Conservation (phyloP, 306 rosid species). For the Citrullus colocynthis region DNA sequence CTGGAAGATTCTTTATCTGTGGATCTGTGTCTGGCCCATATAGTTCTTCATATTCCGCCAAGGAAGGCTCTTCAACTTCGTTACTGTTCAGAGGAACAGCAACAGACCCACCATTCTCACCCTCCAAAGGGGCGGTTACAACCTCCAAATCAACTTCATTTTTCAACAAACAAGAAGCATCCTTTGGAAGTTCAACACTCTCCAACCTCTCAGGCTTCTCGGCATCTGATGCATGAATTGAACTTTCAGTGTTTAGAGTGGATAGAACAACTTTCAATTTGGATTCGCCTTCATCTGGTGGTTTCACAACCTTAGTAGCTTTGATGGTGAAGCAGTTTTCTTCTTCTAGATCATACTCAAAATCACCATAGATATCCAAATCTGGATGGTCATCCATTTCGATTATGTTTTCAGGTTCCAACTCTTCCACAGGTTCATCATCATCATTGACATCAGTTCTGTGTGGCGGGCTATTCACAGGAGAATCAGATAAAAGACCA, state of each 20-base stretch:
- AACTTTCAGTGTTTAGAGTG: slow-evolving; percentile 37
- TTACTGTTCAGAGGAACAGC: slow-evolving; percentile 41
- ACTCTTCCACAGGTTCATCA: slow-evolving; percentile 12
- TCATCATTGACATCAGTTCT: slow-evolving; percentile 20
- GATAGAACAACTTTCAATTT: slow-evolving; percentile 85
- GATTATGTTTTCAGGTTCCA: slow-evolving; percentile 50
- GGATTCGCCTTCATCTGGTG: slow-evolving; percentile 43
- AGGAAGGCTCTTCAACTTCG: slow-evolving; percentile 51
- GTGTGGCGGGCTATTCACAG: slow-evolving; percentile 60
- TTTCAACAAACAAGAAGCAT: slow-evolving; percentile 26
- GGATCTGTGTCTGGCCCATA: slow-evolving; percentile 82
- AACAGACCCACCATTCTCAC: slow-evolving; percentile 27
- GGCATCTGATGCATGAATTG: slow-evolving; percentile 21
- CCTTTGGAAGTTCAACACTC: slow-evolving; percentile 24
- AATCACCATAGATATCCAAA: slow-evolving; percentile 90
- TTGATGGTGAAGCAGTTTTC: slow-evolving; percentile 75
- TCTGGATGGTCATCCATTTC: slow-evolving; percentile 64
- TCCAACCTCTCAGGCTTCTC: slow-evolving; percentile 21
- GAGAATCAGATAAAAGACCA: slow-evolving; percentile 81
- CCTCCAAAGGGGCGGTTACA: slow-evolving; percentile 18
- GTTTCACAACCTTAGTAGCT: slow-evolving; percentile 33
- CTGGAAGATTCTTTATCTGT: slow-evolving; percentile 24
- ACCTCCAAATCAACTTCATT: slow-evolving; percentile 18
- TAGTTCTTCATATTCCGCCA: slow-evolving; percentile 73
- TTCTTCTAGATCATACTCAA: slow-evolving; percentile 85